These are phyloP conservation scores for Forsythia suspensa DNA, from an alignment of 257 asterid species.

Conservation along the genomic window DNA sequence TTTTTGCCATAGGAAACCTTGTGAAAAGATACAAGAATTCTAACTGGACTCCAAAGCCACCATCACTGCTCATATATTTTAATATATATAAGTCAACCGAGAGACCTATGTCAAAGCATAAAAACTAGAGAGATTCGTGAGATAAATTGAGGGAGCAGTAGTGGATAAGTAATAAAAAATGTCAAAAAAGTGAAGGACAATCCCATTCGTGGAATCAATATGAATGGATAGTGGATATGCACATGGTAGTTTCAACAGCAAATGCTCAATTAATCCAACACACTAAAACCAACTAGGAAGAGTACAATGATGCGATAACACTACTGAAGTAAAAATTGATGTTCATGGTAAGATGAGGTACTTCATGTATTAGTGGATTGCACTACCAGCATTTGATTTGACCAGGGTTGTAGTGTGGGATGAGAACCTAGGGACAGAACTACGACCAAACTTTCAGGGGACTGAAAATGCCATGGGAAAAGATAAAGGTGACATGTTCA, in stretches of 20 bases:
- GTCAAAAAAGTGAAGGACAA: not conserved
- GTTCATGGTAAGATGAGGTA: not conserved
- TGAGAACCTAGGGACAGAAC: not conserved
- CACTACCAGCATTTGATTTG: not conserved
- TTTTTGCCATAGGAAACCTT: not conserved
- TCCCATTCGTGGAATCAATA: not conserved
- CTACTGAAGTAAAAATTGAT: not conserved
- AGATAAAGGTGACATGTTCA: not conserved
- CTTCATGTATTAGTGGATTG: not conserved
- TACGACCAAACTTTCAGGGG: not conserved
- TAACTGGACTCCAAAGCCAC: not conserved
- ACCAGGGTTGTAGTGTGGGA: not conserved
- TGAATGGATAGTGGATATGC: not conserved
- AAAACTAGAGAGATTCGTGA: not conserved
- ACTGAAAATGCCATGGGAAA: not conserved
- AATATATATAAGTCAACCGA: not conserved
- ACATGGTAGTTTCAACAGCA: not conserved
- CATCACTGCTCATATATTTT: not conserved
- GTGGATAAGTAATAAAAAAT: slow-evolving; percentile 4
- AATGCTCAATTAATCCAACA: not conserved
- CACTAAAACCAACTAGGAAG: not conserved
- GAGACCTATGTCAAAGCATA: not conserved
- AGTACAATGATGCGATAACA: not conserved
- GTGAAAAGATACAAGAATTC: slow-evolving; percentile 12
- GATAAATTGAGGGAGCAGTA: not conserved